Evolutionary conservation across 768 basidiomycete species (phyloP).

Genomic region (Suillus luteus): DNA sequence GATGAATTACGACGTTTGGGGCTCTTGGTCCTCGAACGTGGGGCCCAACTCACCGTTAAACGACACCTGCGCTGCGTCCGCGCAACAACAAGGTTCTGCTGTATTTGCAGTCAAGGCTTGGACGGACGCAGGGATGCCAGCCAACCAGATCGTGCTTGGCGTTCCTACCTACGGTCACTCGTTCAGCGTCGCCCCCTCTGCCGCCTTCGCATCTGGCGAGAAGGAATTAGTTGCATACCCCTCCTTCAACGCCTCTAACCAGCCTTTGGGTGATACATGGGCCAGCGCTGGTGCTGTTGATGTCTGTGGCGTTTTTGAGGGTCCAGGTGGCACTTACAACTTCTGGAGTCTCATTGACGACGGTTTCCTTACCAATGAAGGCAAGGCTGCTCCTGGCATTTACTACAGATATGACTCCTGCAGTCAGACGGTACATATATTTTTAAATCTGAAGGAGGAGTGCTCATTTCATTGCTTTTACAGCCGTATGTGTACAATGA

Average conservation of each 20-base stretch:
- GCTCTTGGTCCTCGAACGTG: slow-evolving; percentile 50
- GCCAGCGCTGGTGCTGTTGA: slow-evolving; percentile 49
- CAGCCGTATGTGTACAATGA: slow-evolving; percentile 71
- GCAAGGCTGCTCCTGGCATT: slow-evolving; percentile 44
- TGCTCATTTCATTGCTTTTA: slow-evolving; percentile 7
- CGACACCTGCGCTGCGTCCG: slow-evolving; percentile 66
- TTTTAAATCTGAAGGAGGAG: neutral
- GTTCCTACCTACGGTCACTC: slow-evolving; percentile 84
- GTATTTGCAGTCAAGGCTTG: slow-evolving; percentile 70
- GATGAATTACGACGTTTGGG: slow-evolving; percentile 71
- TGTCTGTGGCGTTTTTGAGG: slow-evolving; percentile 52
- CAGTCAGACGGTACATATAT: slow-evolving; percentile 64
- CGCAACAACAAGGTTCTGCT: slow-evolving; percentile 73
- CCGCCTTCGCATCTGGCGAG: slow-evolving; percentile 41
- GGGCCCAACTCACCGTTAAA: slow-evolving; percentile 84
- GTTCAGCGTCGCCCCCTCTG: slow-evolving; percentile 43
- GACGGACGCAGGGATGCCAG: slow-evolving; percentile 76
- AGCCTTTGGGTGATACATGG: slow-evolving; percentile 59
- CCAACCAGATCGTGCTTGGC: slow-evolving; percentile 72
- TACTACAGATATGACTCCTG: slow-evolving; percentile 60
- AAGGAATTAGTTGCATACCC: slow-evolving; percentile 48
- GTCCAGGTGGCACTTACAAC: slow-evolving; percentile 54
- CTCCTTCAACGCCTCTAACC: slow-evolving; percentile 43
- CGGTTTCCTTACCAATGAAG: slow-evolving; percentile 48
- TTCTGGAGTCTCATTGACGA: slow-evolving; percentile 61